Percentiles rank a stretch among this genome's conserved stretches.
phyloP scores from a whole-genome alignment of 352 stramenopile species.

The Blastocystis hominis region DNA sequence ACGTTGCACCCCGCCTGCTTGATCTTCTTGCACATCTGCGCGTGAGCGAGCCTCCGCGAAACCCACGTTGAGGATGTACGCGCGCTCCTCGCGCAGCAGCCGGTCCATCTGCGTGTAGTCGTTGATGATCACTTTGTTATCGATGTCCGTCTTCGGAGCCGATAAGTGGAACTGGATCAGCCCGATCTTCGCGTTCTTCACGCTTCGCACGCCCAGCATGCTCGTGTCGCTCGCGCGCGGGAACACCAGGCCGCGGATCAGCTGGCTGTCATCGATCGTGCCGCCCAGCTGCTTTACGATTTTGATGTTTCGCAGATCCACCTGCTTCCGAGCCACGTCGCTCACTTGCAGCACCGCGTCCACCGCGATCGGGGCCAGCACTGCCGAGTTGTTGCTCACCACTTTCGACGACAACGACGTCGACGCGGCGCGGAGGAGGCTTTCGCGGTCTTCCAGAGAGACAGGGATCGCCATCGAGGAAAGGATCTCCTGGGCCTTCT shows the following conservation, averaged over 20 bases:
- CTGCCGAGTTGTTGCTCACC: slow-evolving; percentile 89
- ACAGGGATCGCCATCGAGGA: slow-evolving; percentile 79
- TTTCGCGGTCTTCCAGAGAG: slow-evolving; percentile 80
- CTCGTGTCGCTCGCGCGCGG: slow-evolving; percentile 74
- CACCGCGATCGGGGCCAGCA: slow-evolving; percentile 92
- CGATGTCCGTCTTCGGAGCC: slow-evolving; percentile 98
- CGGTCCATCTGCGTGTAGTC: slow-evolving; percentile 98
- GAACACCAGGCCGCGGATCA: slow-evolving; percentile 92
- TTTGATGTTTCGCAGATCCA: slow-evolving; percentile 91
- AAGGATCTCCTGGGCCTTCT: slow-evolving; percentile 75
- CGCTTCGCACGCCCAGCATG: slow-evolving; percentile 59
- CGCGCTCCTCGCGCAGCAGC: slow-evolving; percentile 92
- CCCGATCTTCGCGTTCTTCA: slow-evolving; percentile 97
- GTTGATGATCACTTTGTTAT: slow-evolving; percentile 98
- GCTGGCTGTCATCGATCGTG: slow-evolving; percentile 96
- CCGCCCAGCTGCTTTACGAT: slow-evolving; percentile 94
- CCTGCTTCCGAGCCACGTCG: slow-evolving; percentile 73
- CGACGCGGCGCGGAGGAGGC: slow-evolving; percentile 89
- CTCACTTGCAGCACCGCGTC: slow-evolving; percentile 93
- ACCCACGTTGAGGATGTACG: slow-evolving; percentile 86
- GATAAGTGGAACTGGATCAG: slow-evolving; percentile 82
- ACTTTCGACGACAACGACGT: slow-evolving; percentile 95
- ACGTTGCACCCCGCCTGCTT: slow-evolving; percentile 97
- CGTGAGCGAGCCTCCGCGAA: not conserved
- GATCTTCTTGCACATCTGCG: slow-evolving; percentile 73